Evolutionary conservation across 306 rosid species (phyloP).

Genomic region (Sindora glabra): DNA sequence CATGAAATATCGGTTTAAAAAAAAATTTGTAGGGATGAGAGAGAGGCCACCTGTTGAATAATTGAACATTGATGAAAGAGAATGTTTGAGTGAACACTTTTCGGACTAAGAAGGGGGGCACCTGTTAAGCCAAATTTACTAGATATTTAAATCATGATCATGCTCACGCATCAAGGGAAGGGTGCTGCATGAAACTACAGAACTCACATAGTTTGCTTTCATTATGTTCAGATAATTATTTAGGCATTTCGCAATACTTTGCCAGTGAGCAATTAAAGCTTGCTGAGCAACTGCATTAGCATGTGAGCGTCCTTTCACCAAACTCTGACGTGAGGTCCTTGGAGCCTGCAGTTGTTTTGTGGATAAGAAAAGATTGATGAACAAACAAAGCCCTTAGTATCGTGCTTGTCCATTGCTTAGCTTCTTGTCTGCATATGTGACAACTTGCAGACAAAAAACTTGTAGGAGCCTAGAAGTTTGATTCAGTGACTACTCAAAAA

Average conservation of each 20-base stretch:
- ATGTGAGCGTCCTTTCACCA: slow-evolving; percentile 93
- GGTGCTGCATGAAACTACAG: slow-evolving; percentile 3
- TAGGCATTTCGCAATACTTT: slow-evolving; percentile 89
- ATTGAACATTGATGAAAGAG: slow-evolving; percentile 94
- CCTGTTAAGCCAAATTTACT: slow-evolving; percentile 40
- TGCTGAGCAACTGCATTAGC: slow-evolving; percentile 95
- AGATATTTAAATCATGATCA: slow-evolving; percentile 13
- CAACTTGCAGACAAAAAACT: slow-evolving; percentile 12
- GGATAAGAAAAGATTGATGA: slow-evolving; percentile 1
- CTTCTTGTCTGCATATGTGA: not conserved
- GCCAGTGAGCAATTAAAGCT: slow-evolving; percentile 98
- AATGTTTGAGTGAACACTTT: slow-evolving; percentile 96
- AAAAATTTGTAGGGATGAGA: not conserved
- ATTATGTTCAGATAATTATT: slow-evolving; percentile 73
- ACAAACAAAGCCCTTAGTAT: slow-evolving; percentile 4
- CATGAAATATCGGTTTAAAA: not conserved
- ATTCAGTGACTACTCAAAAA: no score
- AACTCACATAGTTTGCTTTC: slow-evolving; percentile 94
- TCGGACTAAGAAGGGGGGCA: slow-evolving; percentile 87
- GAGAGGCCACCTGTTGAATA: slow-evolving; percentile 84
- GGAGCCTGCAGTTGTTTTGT: slow-evolving; percentile 71
- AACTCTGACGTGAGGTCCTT: slow-evolving; percentile 83
- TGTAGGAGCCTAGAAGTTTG: no score
- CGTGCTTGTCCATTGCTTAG: slow-evolving; percentile 2
- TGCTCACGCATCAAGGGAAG: not conserved